phyloP scores from a whole-genome alignment of 352 stramenopile genomes.

The Phytophthora pistaciae region DNA sequence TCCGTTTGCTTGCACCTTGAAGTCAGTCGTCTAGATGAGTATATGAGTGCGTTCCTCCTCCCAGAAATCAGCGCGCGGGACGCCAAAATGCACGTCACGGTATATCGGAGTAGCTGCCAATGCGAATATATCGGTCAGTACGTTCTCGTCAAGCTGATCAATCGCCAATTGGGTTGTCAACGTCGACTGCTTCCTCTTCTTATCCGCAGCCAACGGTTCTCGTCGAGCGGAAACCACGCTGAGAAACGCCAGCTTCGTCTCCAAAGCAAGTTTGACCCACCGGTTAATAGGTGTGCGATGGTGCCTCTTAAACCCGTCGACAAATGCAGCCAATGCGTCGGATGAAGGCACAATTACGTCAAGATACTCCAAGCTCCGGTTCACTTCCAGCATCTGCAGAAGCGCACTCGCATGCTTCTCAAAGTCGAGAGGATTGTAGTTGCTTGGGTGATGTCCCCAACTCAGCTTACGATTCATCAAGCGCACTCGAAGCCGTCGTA shows the following conservation, averaged over 20 bases:
- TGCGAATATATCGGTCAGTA: not conserved
- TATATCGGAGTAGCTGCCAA: not conserved
- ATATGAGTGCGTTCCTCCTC: not conserved
- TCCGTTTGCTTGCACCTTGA: no score
- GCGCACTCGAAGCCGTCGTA: not conserved
- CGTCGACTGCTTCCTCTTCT: not conserved
- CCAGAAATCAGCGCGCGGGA: not conserved
- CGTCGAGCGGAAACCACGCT: not conserved
- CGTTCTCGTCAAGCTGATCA: not conserved
- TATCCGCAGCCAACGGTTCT: not conserved
- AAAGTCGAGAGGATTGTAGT: not conserved
- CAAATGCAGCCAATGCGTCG: not conserved
- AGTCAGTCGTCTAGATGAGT: not conserved
- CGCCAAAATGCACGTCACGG: not conserved
- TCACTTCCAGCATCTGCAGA: not conserved
- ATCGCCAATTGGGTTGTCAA: no score
- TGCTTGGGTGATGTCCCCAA: not conserved
- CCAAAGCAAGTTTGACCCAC: not conserved
- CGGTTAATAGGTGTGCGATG: not conserved
- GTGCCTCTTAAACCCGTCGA: not conserved
- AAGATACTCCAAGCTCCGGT: not conserved
- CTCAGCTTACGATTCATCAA: not conserved
- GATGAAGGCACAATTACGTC: not conserved
- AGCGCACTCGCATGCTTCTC: not conserved
- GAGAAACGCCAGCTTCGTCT: not conserved